Evolutionary conservation across 495 filamentous ascomycete genomes (phyloP).

Genomic region (Penicillium silybi): DNA sequence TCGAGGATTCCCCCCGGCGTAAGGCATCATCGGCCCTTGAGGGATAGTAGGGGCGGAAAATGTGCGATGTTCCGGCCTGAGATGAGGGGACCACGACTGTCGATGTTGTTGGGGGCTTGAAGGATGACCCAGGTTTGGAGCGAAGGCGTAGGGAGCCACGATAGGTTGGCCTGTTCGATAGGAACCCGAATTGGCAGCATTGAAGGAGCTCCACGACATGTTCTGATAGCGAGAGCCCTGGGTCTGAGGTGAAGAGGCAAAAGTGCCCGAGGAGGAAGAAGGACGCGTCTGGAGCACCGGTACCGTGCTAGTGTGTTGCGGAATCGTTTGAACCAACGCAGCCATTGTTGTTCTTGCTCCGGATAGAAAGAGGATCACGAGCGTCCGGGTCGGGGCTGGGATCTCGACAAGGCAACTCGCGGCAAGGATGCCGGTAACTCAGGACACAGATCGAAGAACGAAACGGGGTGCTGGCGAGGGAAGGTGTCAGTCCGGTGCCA

Average conservation of each 20-base stretch:
- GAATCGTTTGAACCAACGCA: constrained; percentile 87
- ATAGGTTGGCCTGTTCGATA: constrained; percentile 68
- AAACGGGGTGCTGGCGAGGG: constrained; percentile 10
- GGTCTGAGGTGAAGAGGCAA: constrained; percentile 28
- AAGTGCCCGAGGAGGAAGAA: constrained; percentile 61
- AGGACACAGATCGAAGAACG: constrained; percentile 13
- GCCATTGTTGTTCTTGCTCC: constrained; percentile 66
- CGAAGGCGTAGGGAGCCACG: constrained; percentile 83
- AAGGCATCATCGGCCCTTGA: constrained; percentile 40
- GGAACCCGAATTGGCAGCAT: constrained; percentile 51
- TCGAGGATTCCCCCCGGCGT: constrained; percentile 36
- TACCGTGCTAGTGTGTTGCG: constrained; percentile 73
- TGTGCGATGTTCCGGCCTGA: constrained; percentile 64
- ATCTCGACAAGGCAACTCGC: constrained; percentile 26
- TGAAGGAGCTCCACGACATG: constrained; percentile 62
- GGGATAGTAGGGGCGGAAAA: constrained; percentile 59
- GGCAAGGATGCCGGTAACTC: background rate
- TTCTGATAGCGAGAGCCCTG: constrained; percentile 51
- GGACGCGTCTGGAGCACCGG: constrained; percentile 80
- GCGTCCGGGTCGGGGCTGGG: constrained; percentile 15
- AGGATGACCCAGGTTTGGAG: constrained; percentile 60
- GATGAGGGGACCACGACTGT: constrained; percentile 56
- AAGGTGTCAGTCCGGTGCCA: constrained; percentile 13
- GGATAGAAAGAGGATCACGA: constrained; percentile 14
- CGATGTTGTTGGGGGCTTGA: constrained; percentile 49